Evolutionary conservation across 169 alveolate genomes (phyloP), one percentile per base, ranked within the genome.

Genomic region (Plasmodium inui): DNA sequence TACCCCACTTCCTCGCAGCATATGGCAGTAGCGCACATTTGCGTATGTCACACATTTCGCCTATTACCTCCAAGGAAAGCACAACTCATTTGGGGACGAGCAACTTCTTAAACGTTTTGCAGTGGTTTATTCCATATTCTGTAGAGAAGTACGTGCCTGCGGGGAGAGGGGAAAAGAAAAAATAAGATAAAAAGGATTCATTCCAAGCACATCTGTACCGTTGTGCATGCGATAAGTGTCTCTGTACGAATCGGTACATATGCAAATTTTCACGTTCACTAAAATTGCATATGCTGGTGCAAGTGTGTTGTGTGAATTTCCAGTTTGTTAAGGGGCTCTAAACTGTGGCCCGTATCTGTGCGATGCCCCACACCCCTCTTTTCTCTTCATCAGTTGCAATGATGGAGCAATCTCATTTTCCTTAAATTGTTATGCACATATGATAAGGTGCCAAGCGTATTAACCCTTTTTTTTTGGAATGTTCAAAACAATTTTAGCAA

Each of bases 101-200:
- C 39, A 85, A 55, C 37, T 85, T 73, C 61, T 85, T 85, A 53
- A 85, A 85, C 32, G 78, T 61, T 74, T 73, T 85, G 82, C 93
- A 85, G 28, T 73, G 44, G 10, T 53, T 28, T 85, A 85, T 85
- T 9, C 93, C 93, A 30, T 85, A 85, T 19, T 85, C 93, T 46
- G 93, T 85, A 55, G 93, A 85, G 61, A 74, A 85, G 72, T 85
- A 85, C 26, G 61, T 85, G 0, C 93, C 93, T 85, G 61, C 71
- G 61, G 44, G 6, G 61, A n/a, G 44, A 39, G 22, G 73, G 50
- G n/a, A 70, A 70, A 12, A 41, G 3, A 61, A 83, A 22, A 37
- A n/a, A 4, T 5, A 44, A n/a, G n/a, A 22, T 12, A n/a, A 82
- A 82, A 46, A 32, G n/a, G 32, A 79, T 12, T 44, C 12, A 17